These are phyloP conservation scores for Sclerotinia spermophila DNA, from an alignment of 2,329 filamentous ascomycete genomes.

Conservation along the genomic window DNA sequence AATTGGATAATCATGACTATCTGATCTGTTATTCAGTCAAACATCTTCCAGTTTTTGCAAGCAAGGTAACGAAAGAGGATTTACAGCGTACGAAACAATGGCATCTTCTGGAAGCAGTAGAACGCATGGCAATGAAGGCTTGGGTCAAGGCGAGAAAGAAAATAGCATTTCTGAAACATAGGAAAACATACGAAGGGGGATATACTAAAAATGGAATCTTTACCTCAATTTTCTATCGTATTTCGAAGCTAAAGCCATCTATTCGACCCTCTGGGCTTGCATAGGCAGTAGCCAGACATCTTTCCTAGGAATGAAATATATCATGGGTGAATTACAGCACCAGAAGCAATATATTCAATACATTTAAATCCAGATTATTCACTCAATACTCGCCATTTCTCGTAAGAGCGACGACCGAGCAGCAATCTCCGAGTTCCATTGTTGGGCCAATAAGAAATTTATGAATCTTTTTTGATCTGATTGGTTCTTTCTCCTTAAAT, in stretches of 20 bases:
- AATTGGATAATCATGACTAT: background rate
- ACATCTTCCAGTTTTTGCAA: background rate
- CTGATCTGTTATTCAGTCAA: background rate
- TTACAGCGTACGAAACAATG: background rate
- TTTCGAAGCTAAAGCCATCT: background rate
- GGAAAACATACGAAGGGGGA: too few species aligned
- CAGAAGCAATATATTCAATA: background rate
- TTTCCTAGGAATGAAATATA: fast-evolving
- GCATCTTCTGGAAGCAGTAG: background rate
- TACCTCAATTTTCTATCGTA: background rate
- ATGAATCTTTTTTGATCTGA: background rate
- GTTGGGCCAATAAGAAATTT: background rate
- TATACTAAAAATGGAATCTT: too few species aligned
- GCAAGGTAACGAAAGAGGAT: background rate
- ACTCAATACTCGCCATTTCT: background rate
- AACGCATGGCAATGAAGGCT: background rate
- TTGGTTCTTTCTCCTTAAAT: background rate
- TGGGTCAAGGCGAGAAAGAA: fast-evolving
- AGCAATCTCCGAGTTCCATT: background rate
- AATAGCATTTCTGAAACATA: too few species aligned
- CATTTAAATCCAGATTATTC: background rate
- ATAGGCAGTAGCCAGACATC: background rate
- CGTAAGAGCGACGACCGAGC: background rate
- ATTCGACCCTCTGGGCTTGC: background rate
- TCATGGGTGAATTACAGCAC: background rate